Conservation (phyloP, 768 basidiomycete species). For the Suillus bovinus region DNA sequence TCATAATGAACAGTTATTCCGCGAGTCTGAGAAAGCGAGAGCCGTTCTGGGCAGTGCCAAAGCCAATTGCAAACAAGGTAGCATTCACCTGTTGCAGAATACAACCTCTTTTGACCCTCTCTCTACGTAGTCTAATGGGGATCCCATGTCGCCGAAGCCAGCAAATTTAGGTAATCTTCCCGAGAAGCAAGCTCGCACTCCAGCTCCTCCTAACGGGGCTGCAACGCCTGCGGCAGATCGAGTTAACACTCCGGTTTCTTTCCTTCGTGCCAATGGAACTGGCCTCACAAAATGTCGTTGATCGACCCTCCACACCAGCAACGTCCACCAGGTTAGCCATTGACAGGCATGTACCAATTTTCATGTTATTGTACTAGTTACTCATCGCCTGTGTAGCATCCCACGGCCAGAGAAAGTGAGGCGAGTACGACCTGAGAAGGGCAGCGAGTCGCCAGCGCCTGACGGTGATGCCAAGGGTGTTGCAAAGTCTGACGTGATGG, state of each 20-base stretch:
- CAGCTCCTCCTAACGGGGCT: conserved; percentile 43
- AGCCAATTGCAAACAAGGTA: conserved; percentile 36
- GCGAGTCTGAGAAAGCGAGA: conserved; percentile 78
- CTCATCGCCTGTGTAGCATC: conserved; percentile 44
- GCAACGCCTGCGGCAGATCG: conserved; percentile 30
- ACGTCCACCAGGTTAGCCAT: conserved; percentile 57
- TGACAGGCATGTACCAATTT: conserved; percentile 52
- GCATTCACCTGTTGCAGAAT: background rate
- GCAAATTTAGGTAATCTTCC: conserved; percentile 26
- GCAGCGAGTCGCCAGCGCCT: conserved; percentile 36
- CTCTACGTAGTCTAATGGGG: conserved; percentile 27
- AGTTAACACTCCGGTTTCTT: conserved; percentile 43
- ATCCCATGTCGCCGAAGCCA: conserved; percentile 29
- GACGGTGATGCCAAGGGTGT: conserved; percentile 27
- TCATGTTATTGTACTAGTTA: conserved; percentile 5
- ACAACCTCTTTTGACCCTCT: background rate
- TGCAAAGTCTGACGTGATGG: conserved; percentile 36
- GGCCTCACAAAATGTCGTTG: conserved; percentile 22
- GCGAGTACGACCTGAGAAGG: conserved; percentile 44
- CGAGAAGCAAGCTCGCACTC: conserved; percentile 27
- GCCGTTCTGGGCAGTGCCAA: conserved; percentile 47
- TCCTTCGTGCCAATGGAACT: conserved; percentile 46
- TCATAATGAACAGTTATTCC: conserved; percentile 51
- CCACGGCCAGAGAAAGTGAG: conserved; percentile 82
- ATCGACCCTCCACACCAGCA: conserved; percentile 32